Evolutionary conservation across 208 protist species (phyloP).

Genomic region (Phytomonas sp.): DNA sequence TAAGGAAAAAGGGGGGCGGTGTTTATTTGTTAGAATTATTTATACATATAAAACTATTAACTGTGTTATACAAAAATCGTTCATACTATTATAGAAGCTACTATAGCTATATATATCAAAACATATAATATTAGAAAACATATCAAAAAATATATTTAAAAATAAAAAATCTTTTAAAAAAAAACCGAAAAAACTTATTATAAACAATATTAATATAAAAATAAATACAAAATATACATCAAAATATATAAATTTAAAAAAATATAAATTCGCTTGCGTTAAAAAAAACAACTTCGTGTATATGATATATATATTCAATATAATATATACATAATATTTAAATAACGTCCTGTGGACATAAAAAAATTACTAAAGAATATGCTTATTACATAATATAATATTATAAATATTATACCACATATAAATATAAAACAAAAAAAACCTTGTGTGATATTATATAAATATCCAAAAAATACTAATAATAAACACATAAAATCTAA

Average conservation of each 20-base stretch:
- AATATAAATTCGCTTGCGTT: conserved; percentile 51
- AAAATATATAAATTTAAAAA: conserved; percentile 85
- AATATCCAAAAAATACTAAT: conserved; percentile 77
- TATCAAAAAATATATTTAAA: conserved; percentile 85
- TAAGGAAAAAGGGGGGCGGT: conserved; percentile 22
- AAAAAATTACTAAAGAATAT: conserved; percentile 85
- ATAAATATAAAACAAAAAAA: conserved; percentile 83
- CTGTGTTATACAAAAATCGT: conserved; percentile 72
- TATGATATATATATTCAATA: conserved; percentile 75
- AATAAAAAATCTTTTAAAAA: conserved; percentile 87
- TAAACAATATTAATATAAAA: conserved; percentile 75
- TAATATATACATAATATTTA: conserved; percentile 50
- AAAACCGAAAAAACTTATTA: conserved; percentile 83
- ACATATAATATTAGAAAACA: conserved; percentile 48
- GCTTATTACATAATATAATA: conserved; percentile 72
- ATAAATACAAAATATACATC: conserved; percentile 81
- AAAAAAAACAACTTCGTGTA: conserved; percentile 67
- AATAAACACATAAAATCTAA: conserved; percentile 85
- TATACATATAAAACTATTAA: conserved; percentile 80
- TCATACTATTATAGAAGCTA: conserved; percentile 43
- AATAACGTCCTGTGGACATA: conserved; percentile 38
- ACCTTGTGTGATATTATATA: conserved; percentile 63
- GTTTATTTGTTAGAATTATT: conserved; percentile 67
- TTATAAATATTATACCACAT: conserved; percentile 72
- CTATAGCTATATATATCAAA: conserved; percentile 48